Evolutionary conservation across 2,329 filamentous ascomycete genomes (phyloP), one percentile per base, ranked within the genome.

Genomic region (Daldinia sp.): DNA sequence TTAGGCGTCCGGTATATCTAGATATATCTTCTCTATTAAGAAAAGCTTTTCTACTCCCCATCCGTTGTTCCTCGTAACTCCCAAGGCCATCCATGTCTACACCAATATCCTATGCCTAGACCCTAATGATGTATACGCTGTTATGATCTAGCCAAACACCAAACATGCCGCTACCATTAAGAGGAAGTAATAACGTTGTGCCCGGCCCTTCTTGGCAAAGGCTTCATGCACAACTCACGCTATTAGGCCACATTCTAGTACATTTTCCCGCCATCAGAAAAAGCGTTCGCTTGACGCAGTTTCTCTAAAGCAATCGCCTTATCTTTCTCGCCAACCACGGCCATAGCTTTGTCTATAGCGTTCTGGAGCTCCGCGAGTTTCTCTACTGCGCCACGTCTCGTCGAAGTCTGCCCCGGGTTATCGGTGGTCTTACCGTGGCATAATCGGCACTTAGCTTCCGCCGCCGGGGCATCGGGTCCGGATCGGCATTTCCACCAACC

Each of bases 401-500:
- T 30, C n/a, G 12, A 1, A 26, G 28, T 4, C 44, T 26, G 37
- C 23, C 6, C 13, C 7, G 28, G 23, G 7, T 37, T 15, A 15
- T 9, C 46, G 9, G 26, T 7, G 12, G 33, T 12, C 9, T 23
- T n/a, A 13, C 0, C 10, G 28, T 70, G 68, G 26, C 72, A 74
- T 6, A 28, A 6, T 4, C 4, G 6, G 28, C 72, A 74, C 3
- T n/a, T 6, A 1, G 37, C 41, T 46, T 74, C 68, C 15, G 39
- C 62, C 15, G 18, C 10, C 1, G 65, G 56, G 2, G 72, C 71
- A 10, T 65, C 60, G 12, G 58, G 55, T 4, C 63, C 68, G 18
- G 48, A 54, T 39, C 68, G 60, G 58, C 75, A 77, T 39, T 69
- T 75, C 74, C 74, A 77, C 68, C 58, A 75, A 13, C 75, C 75